Evolutionary conservation across 2,329 filamentous ascomycete species (phyloP), one percentile per base, ranked within the genome.

Genomic region (Microdochium trichocladiopsis): DNA sequence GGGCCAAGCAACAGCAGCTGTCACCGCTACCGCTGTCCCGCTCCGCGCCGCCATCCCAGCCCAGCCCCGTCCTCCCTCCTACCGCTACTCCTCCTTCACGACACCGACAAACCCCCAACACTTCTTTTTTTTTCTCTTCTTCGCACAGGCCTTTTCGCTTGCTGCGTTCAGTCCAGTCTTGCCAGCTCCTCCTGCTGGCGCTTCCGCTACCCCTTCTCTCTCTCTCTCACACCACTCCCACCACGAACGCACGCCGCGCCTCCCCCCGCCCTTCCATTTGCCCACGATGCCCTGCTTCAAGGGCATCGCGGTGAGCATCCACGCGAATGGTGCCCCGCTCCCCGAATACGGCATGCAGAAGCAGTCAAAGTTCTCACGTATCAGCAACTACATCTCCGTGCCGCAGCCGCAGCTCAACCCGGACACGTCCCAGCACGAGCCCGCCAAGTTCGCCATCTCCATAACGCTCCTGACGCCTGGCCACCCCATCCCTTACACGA

Each of bases 281-380:
- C 51, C 50, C 66, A 80, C 67, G 67, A 84, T 84, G 94, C 94
- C 94, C 76, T 97, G 92, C 83, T 99, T 97, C 78, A 95, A 97
- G 78, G 94, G 94, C 73, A 91, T 99, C 74, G 93, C 94, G 64
- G 93, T 97, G 69, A 95, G 90, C 80, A 95, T 97, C 70, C 94
- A 99, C 75, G 82, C 83, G 53, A 85, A 86, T 66, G 80, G 79
- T 57, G 76, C 90, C 61, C 92, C 94, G 59, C 83, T 99, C 59
- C 79, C 91, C 56, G 94, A 99, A 73, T 87, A 95, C 74, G 93
- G 92, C 63, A 88, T 97, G 62, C 93, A 97, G 75, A 94, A 91
- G 68, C 90, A 96, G 72, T 91, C 90, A 53, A 87, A 90, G 63
- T 81, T 90, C 57, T 92, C 90, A 57, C 88, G 94, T 65, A 96